Conservation (phyloP, 257 asterid genomes). For the Fraxinus quadrangulata region DNA sequence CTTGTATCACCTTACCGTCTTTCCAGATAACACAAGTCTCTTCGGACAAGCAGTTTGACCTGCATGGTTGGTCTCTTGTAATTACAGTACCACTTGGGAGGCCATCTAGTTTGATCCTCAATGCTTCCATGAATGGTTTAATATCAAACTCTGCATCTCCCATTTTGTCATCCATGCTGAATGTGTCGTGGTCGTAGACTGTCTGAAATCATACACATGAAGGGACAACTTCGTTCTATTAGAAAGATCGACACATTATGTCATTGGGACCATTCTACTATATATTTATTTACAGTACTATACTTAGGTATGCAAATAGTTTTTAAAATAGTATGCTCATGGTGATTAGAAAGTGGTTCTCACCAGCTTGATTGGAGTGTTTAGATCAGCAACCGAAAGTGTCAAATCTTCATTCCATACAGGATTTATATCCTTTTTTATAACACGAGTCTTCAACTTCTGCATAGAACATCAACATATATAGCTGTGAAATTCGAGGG, state of each 20-base stretch:
- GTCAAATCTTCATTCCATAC: conserved; percentile 93
- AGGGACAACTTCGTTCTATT: background rate
- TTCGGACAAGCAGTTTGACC: conserved; percentile 54
- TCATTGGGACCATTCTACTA: background rate
- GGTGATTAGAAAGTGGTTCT: conserved; percentile 10
- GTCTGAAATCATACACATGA: conserved; percentile 36
- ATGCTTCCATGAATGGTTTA: conserved; percentile 43
- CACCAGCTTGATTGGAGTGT: conserved; percentile 52
- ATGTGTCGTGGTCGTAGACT: conserved; percentile 69
- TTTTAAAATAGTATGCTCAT: too few species aligned
- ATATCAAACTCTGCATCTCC: conserved; percentile 62
- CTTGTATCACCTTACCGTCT: conserved; percentile 51
- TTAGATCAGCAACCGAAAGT: conserved; percentile 61
- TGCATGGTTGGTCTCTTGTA: conserved; percentile 37
- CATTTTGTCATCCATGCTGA: conserved; percentile 67
- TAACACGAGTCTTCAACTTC: conserved; percentile 83
- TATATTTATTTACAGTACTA: background rate
- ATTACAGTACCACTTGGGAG: conserved; percentile 51
- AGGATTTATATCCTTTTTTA: conserved; percentile 77
- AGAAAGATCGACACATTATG: background rate
- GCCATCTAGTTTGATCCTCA: conserved; percentile 29
- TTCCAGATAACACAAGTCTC: conserved; percentile 54
- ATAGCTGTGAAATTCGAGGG: background rate
- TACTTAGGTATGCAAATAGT: background rate
- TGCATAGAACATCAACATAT: conserved; percentile 31